Conservation (phyloP, 805 yeast genomes). For the Yamadazyma phyllophila region DNA sequence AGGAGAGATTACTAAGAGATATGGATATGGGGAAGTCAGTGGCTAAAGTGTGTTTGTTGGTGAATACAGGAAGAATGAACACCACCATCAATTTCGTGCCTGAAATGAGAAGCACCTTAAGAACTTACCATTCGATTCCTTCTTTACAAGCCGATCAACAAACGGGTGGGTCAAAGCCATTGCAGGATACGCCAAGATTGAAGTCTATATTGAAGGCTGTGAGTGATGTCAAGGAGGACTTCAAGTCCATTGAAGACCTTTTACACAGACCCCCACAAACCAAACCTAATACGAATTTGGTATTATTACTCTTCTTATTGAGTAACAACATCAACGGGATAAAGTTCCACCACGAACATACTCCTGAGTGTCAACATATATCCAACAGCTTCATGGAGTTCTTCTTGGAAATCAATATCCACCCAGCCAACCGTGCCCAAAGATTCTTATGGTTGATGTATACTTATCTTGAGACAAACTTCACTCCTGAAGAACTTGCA, state of each 20-base stretch:
- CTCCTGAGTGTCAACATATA: conserved; percentile 16
- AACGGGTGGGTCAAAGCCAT: conserved; percentile 53
- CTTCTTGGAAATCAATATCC: conserved; percentile 58
- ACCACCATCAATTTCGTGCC: conserved; percentile 93
- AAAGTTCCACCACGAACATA: conserved; percentile 30
- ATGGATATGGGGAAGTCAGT: conserved; percentile 65
- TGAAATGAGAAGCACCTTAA: conserved; percentile 89
- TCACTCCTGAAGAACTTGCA: conserved; percentile 48
- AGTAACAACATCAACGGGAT: conserved; percentile 62
- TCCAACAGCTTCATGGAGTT: conserved; percentile 64
- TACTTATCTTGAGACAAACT: conserved; percentile 72
- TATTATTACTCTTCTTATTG: conserved; percentile 71
- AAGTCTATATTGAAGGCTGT: conserved; percentile 88
- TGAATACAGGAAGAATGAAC: conserved; percentile 90
- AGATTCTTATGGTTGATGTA: conserved; percentile 83
- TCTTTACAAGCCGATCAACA: conserved; percentile 71
- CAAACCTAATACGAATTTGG: conserved; percentile 56
- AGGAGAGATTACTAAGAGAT: conserved; percentile 69
- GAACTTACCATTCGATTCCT: conserved; percentile 94
- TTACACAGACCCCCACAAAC: conserved; percentile 26
- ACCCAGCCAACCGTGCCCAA: conserved; percentile 64
- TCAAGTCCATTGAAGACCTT: conserved; percentile 48
- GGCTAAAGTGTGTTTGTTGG: conserved; percentile 79
- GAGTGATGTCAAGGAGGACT: conserved; percentile 60
- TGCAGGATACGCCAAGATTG: conserved; percentile 93